Evolutionary conservation across 768 basidiomycete genomes (phyloP).

Genomic region (Pleurotus salmoneostramineus): DNA sequence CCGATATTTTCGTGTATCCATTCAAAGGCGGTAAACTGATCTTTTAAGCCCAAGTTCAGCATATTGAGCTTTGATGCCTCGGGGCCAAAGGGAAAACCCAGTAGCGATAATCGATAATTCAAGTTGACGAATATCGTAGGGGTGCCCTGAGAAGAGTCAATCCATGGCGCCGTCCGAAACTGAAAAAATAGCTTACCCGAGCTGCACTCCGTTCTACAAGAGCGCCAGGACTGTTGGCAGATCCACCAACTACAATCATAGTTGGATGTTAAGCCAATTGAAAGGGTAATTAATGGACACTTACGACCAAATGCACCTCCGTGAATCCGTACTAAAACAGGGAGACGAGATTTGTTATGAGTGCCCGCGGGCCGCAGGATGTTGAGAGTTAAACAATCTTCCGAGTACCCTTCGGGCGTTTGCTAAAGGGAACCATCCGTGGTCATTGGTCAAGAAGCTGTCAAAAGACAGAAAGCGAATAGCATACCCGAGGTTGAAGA

Average conservation of each 20-base stretch:
- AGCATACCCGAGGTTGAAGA: no score
- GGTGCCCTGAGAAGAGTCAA: constrained; percentile 17
- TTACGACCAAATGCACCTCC: no score
- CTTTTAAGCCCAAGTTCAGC: constrained; percentile 36
- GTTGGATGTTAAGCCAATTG: no score
- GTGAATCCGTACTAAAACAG: constrained; percentile 34
- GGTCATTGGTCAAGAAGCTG: not conserved
- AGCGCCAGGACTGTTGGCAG: no score
- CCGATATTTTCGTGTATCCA: constrained; percentile 55
- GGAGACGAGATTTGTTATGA: constrained; percentile 19
- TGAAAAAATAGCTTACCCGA: constrained; percentile 12
- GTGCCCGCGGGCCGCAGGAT: constrained; percentile 30
- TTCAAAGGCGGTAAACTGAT: constrained; percentile 33
- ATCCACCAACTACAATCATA: no score
- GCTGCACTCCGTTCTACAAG: constrained; percentile 8
- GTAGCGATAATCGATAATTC: constrained; percentile 39
- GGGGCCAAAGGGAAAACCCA: constrained; percentile 38
- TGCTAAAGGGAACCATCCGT: not conserved
- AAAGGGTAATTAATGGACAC: no score
- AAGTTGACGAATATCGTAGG: constrained; percentile 40
- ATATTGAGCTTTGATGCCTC: constrained; percentile 29
- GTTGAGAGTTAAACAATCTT: constrained; percentile 45
- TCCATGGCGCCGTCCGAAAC: not conserved
- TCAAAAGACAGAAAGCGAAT: no score
- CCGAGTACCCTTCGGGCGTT: constrained; percentile 20